These are phyloP conservation scores for Sphagnum tenellum DNA, from an alignment of 225 moss, liverwort and hornwort species.

Conservation along the genomic window DNA sequence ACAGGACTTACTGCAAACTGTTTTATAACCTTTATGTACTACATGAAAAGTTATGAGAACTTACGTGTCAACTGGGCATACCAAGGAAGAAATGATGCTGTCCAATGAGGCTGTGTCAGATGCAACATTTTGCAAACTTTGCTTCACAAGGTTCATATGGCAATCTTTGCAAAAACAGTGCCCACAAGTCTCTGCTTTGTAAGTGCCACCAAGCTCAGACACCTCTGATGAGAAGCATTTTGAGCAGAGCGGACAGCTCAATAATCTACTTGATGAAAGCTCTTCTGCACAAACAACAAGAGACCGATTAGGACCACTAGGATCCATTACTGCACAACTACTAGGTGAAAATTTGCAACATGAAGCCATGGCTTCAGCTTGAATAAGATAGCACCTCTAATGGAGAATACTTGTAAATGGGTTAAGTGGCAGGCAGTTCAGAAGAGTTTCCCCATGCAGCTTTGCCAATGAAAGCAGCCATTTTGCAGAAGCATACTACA, in stretches of 20 bases:
- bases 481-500: too few relatives aligned
- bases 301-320: neutral
- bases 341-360: neutral
- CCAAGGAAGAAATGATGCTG: constrained; percentile 4
- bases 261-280: neutral
- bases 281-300: neutral
- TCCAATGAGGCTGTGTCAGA: constrained; percentile 6
- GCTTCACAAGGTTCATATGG: constrained; percentile 4
- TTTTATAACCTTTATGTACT: neutral
- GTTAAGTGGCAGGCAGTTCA: neutral
- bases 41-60: neutral
- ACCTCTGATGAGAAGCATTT: neutral
- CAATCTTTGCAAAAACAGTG: constrained; percentile 8
- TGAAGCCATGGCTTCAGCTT: neutral
- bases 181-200: constrained; percentile 2
- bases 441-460: neutral
- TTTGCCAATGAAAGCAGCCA: too few relatives aligned
- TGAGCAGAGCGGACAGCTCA: constrained; percentile 1
- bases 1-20: neutral
- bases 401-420: neutral
- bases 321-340: neutral
- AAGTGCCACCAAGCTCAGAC: neutral
- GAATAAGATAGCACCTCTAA: neutral
- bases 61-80: constrained; percentile 8
- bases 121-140: constrained; percentile 1